phyloP scores from a whole-genome alignment of 192 early-diverging fungal genomes.

The Ramicandelaber brevisporus region DNA sequence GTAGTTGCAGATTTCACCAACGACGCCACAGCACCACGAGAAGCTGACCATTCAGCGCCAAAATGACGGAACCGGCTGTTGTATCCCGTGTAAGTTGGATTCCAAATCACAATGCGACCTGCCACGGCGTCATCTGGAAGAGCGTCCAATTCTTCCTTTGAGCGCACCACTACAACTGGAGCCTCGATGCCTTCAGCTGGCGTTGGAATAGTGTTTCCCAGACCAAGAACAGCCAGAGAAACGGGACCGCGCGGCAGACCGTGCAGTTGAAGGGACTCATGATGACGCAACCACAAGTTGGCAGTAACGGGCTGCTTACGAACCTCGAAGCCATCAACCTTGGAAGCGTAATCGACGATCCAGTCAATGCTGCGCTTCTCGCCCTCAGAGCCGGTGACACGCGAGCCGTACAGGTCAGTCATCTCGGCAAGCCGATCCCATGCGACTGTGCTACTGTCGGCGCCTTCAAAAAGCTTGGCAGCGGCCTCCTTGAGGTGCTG shows the following conservation, averaged over 20 bases:
- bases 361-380: slow-evolving; percentile 24
- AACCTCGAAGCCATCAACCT: slow-evolving; percentile 14
- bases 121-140: slow-evolving; percentile 12
- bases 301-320: slow-evolving; percentile 25
- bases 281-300: slow-evolving; percentile 20
- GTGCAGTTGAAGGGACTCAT: slow-evolving; percentile 24
- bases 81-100: slow-evolving; percentile 14
- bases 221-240: slow-evolving; percentile 18
- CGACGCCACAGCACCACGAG: slow-evolving; percentile 22
- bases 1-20: slow-evolving; percentile 22
- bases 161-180: slow-evolving; percentile 18
- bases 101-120: slow-evolving; percentile 22
- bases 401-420: slow-evolving; percentile 29
- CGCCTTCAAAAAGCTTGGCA: too few relatives aligned
- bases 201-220: slow-evolving; percentile 20
- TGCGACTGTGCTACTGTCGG: slow-evolving; percentile 14
- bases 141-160: slow-evolving; percentile 18
- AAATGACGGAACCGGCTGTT: slow-evolving; percentile 5
- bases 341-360: slow-evolving; percentile 18
- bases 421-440: slow-evolving; percentile 36
- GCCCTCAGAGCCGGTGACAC: slow-evolving; percentile 19
- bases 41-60: slow-evolving; percentile 10
- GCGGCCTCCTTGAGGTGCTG: too few relatives aligned
- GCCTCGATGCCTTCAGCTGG: slow-evolving; percentile 17
- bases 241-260: slow-evolving; percentile 18